Evolutionary conservation across 2,329 filamentous ascomycete species (phyloP), one percentile per base, ranked within the genome.

Genomic region (Fusarium haematococcum): DNA sequence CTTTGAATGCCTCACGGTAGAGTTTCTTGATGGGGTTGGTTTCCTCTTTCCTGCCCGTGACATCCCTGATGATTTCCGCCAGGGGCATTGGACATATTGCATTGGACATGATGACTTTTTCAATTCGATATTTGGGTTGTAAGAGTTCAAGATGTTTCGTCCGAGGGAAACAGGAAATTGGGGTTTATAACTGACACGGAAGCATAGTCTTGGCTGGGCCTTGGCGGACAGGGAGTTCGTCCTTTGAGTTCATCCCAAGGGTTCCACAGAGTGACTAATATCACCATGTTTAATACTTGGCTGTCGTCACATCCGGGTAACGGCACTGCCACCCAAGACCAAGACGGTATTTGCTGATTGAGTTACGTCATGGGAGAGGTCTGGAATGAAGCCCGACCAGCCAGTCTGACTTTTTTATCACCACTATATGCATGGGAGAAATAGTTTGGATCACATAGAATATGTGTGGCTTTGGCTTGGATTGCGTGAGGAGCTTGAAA

Each of bases 11-110:
- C 27, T 74, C 52, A 18, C 71, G 32, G 27, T 75, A 69, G 5
- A 74, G 73, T n/a, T 27, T 67, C 23, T 70, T 75, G 8, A 75
- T 54, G 3, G 61, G 45, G 11, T 75, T 75, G 3, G 56, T 68
- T 56, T 74, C 71, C 5, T 69, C 65, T 45, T 71, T 57, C 25
- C 43, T 74, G 6, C 67, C 56, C 2, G 63, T n/a, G 5, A 74
- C 48, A 33, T 74, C 71, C 56, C 70, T 62, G 23, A 70, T 9
- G 33, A 73, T 73, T 25, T 73, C 65, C 11, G 41, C 62, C 10
- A 72, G 8, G 2, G 70, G 70, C 41, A 73, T 72, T 16, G 65
- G 70, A 13, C 65, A 73, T 66, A 73, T 61, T 41, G 69, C 52
- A 45, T 25, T 69, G 5, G 70, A 73, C 70, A 72, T 72, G 58